Percentiles rank a stretch among this genome's conserved stretches.
These are phyloP conservation scores for Phytopythium oedochilum DNA, from an alignment of 352 stramenopile genomes.

Conservation along the genomic window DNA sequence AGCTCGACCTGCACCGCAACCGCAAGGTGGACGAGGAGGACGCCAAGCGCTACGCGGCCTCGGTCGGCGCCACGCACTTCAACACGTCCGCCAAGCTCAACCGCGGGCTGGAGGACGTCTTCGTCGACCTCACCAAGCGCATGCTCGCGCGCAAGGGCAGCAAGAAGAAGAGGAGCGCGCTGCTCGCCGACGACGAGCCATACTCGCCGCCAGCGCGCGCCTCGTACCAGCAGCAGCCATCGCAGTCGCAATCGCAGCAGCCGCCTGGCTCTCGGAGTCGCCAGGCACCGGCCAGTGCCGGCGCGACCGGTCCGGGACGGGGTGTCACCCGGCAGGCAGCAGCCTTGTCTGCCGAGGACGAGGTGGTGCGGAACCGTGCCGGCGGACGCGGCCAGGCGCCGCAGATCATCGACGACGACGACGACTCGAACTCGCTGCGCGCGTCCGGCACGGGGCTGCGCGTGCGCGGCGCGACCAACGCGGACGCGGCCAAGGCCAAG, in stretches of 20 bases:
- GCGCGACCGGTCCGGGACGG: neutral
- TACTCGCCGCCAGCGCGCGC: slow-evolving; percentile 20
- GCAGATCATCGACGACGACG: slow-evolving; percentile 62
- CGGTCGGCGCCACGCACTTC: slow-evolving; percentile 86
- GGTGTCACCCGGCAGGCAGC: neutral
- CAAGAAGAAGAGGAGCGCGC: slow-evolving; percentile 73
- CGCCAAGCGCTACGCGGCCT: slow-evolving; percentile 79
- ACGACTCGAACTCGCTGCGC: slow-evolving; percentile 13
- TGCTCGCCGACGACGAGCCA: slow-evolving; percentile 76
- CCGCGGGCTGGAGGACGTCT: slow-evolving; percentile 88
- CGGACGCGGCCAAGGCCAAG: slow-evolving; percentile 52
- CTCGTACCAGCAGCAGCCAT: slow-evolving; percentile 7
- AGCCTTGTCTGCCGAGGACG: slow-evolving; percentile 2
- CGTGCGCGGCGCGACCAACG: slow-evolving; percentile 40
- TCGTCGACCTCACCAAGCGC: slow-evolving; percentile 85
- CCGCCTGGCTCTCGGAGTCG: slow-evolving; percentile 6
- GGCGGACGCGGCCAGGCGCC: slow-evolving; percentile 49
- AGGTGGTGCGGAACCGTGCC: slow-evolving; percentile 25
- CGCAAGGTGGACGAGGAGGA: slow-evolving; percentile 87
- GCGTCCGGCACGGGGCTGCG: slow-evolving; percentile 34
- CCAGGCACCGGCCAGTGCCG: slow-evolving; percentile 6
- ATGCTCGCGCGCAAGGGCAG: slow-evolving; percentile 60
- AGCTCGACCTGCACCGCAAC: slow-evolving; percentile 87
- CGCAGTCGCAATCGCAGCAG: neutral
- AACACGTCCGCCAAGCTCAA: slow-evolving; percentile 92